phyloP scores from a whole-genome alignment of 257 asterid species.

The Capsicum rhomboideum region DNA sequence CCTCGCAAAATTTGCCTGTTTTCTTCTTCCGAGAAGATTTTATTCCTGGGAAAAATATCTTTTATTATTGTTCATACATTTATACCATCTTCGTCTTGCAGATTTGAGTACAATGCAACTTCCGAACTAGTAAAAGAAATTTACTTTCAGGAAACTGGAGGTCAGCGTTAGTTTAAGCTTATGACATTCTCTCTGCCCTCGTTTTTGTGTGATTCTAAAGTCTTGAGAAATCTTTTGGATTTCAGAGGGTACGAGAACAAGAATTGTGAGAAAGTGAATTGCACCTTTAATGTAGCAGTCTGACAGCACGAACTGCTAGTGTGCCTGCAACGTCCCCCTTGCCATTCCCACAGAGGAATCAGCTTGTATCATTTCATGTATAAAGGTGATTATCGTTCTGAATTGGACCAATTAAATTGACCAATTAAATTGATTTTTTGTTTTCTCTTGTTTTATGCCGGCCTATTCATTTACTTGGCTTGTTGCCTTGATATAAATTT shows the following conservation, averaged over 20 bases:
- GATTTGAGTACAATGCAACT: constrained; percentile 83
- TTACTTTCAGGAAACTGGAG: constrained; percentile 72
- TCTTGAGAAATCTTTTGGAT: neutral
- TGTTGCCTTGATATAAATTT: neutral
- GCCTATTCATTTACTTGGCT: neutral
- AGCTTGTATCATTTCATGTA: neutral
- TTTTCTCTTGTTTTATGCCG: too few relatives aligned
- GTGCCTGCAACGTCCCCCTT: neutral
- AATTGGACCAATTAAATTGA: too few relatives aligned
- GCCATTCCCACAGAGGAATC: neutral
- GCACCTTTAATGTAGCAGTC: neutral
- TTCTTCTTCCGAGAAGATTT: neutral
- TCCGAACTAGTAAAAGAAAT: constrained; percentile 72
- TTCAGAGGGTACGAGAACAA: constrained; percentile 71
- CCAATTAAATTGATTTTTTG: too few relatives aligned
- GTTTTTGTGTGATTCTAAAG: neutral
- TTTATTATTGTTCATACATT: neutral
- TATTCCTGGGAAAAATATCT: neutral
- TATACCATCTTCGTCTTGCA: constrained; percentile 15
- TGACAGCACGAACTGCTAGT: neutral
- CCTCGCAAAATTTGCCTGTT: neutral
- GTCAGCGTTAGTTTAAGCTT: constrained; percentile 22
- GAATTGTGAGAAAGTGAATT: constrained; percentile 44
- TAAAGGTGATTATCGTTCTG: neutral
- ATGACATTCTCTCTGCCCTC: neutral